Percentiles rank a stretch among this genome's conserved stretches.
Conservation (phyloP, 75 land plant genomes). For the Cunninghamia lanceolata region DNA sequence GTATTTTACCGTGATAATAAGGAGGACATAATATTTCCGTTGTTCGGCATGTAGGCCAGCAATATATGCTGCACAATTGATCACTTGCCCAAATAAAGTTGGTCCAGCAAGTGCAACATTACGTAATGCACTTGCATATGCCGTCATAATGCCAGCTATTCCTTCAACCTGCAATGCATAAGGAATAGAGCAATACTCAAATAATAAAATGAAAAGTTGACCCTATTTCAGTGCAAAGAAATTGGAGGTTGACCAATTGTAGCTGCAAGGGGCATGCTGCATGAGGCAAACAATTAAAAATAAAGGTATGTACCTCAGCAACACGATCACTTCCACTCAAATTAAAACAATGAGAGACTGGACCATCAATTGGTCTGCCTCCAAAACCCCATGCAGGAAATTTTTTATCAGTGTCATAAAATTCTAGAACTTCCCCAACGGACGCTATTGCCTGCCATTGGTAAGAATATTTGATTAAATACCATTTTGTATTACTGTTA, state of each 20-base stretch:
- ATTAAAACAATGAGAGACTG: conserved; percentile 95
- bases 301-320: conserved; percentile 44
- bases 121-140: conserved; percentile 64
- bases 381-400: conserved; percentile 99
- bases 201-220: background rate
- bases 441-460: conserved; percentile 67
- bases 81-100: conserved; percentile 78
- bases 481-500: background rate
- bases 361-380: conserved; percentile 76
- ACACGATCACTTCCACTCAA: conserved; percentile 68
- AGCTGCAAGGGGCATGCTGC: background rate
- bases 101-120: conserved; percentile 78
- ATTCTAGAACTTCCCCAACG: conserved; percentile 80
- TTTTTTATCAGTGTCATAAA: conserved; percentile 86
- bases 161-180: conserved; percentile 62
- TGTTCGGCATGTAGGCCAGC: conserved; percentile 36
- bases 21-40: conserved; percentile 71
- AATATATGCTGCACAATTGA: conserved; percentile 58
- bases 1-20: conserved; percentile 72
- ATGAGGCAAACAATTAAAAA: background rate
- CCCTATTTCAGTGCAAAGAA: background rate
- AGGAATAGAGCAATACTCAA: background rate
- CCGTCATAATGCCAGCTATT: conserved; percentile 62
- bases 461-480: background rate
- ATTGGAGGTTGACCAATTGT: background rate